Evolutionary conservation across 768 basidiomycete genomes (phyloP), one percentile per base, ranked within the genome.

Genomic region (Panaeolus papilionaceus): DNA sequence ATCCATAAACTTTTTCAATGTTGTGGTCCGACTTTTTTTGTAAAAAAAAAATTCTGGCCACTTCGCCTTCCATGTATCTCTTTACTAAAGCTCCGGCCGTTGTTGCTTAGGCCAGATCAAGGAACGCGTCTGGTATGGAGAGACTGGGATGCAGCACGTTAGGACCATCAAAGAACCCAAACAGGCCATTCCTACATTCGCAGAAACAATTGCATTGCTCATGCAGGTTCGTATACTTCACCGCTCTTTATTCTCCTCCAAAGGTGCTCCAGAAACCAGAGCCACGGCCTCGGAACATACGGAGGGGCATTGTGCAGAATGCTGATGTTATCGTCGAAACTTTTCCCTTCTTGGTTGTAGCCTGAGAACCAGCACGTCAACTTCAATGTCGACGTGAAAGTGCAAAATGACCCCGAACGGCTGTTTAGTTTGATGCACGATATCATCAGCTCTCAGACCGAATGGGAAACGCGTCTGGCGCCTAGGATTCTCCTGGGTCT

Each of bases 341-440:
- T 23, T 62, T 62, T 28, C 40, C 42, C 20, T 40, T 47, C 54
- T 58, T 33, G 54, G 10, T 61, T 26, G 28, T 65, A 92, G 90
- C 89, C 90, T 51, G 90, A 92, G 79, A 92, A 93, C 78, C 83
- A 80, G 40, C 91, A 92, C 68, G 88, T 91, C 75, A 87, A 87
- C 69, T 90, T 92, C 74, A 89, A 98, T 82, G 87, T 98, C 68
- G 97, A 99, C 76, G 93, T 98, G 75, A 99, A 99, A 80, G 86
- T 91, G 33, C 90, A 95, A 75, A 99, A 98, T 75, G 89, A 96
- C 74, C 95, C 97, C 0, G 89, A 89, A 66, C 87, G 86, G n/a
- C 85, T 97, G 38, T 98, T 96, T 80, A 75, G 79, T 26, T 81
- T 96, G 49, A 94, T 98, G 88, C 85, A 93, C 79, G 77, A 79